A percentile compares a stretch with the other conserved stretches of the same genome.
Evolutionary conservation across 345 rosid genomes (phyloP).

Genomic region (Acer campestre): DNA sequence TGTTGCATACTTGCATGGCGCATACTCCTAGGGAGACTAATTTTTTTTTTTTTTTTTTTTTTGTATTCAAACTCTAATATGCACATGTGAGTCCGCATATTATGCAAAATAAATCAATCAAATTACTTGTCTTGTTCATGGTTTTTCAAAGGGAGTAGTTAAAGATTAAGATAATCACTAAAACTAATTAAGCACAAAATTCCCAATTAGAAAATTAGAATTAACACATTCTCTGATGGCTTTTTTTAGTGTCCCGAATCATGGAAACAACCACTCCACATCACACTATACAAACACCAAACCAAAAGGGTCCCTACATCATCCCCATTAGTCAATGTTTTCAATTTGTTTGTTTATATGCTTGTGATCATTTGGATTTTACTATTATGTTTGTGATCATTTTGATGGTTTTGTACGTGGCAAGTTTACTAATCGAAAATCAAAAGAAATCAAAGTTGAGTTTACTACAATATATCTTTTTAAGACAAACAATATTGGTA

Average conservation of each 20-base stretch:
- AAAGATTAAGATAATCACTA: conserved; percentile 22
- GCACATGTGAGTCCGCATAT: conserved; percentile 60
- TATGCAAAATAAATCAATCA: conserved; percentile 38
- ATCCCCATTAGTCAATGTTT: conserved; percentile 39
- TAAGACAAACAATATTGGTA: too few relatives aligned
- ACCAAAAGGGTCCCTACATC: not conserved
- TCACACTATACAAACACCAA: not conserved
- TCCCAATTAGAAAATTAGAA: not conserved
- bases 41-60: not conserved
- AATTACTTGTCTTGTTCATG: conserved; percentile 49
- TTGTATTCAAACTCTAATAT: not conserved
- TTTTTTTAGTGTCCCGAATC: conserved; percentile 21
- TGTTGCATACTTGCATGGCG: too few relatives aligned
- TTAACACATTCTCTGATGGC: conserved; percentile 3
- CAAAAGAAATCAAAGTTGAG: not conserved
- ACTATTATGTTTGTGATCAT: not conserved
- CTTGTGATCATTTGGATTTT: not conserved
- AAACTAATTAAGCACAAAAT: conserved; percentile 27
- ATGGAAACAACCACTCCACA: conserved; percentile 33
- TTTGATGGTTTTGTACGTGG: not conserved
- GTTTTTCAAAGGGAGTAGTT: conserved; percentile 71
- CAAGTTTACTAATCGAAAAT: too few relatives aligned
- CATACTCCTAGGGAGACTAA: conserved; percentile 22
- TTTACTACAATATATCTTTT: too few relatives aligned
- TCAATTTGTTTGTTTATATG: conserved; percentile 32